Percentiles rank a stretch among this genome's conserved stretches.
phyloP scores from a whole-genome alignment of 148 eudicot genomes.

The Hydrangea macrophylla region DNA sequence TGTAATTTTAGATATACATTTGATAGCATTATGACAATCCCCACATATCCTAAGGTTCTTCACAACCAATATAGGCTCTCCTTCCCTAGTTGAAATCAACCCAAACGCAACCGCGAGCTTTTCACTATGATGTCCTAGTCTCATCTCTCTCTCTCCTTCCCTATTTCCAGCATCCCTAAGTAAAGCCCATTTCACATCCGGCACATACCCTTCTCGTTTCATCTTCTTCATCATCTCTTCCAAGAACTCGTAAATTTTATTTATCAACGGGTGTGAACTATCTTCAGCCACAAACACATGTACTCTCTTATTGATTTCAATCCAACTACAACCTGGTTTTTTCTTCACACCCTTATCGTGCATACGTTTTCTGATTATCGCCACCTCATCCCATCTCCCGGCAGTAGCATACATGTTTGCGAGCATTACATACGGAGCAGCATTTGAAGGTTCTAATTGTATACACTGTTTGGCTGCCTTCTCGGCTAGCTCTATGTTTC shows the following conservation, averaged over 20 bases:
- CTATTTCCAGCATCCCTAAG: conserved; percentile 45
- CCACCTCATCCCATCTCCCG: conserved; percentile 68
- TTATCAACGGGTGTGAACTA: conserved; percentile 59
- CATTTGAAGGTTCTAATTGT: conserved; percentile 59
- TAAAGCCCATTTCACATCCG: conserved; percentile 58
- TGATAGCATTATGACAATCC: conserved; percentile 80
- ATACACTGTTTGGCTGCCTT: conserved; percentile 62
- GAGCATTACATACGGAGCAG: conserved; percentile 69
- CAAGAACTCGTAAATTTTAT: conserved; percentile 44
- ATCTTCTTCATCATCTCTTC: conserved; percentile 50
- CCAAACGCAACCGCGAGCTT: conserved; percentile 80
- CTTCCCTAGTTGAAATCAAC: conserved; percentile 47
- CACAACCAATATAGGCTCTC: conserved; percentile 55
- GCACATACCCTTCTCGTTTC: conserved; percentile 57
- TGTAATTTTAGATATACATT: conserved; percentile 51
- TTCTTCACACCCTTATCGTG: conserved; percentile 50
- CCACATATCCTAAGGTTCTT: conserved; percentile 84
- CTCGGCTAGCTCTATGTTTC: conserved; percentile 57
- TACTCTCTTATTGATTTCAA: conserved; percentile 55
- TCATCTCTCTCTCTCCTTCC: conserved; percentile 42
- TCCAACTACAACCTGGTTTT: conserved; percentile 87
- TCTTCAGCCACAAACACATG: conserved; percentile 79
- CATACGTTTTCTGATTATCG: conserved; percentile 54
- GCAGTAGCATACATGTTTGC: conserved; percentile 62
- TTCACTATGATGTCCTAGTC: conserved; percentile 68